A percentile compares a stretch with the other conserved stretches of the same genome.
These are phyloP conservation scores for Tritrichomonas foetus DNA, from an alignment of 208 protist genomes.

Conservation along the genomic window DNA sequence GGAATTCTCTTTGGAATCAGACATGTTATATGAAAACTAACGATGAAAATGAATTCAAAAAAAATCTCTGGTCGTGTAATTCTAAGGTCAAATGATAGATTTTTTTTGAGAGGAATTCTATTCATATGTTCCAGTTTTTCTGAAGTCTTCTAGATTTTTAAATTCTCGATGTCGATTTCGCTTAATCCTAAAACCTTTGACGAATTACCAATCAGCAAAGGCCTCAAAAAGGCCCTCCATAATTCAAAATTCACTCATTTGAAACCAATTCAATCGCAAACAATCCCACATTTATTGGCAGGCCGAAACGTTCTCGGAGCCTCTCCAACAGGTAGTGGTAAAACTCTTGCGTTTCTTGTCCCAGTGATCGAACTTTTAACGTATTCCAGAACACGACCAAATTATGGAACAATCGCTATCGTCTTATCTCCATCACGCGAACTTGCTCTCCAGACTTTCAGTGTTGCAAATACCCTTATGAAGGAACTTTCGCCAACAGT, in stretches of 20 bases:
- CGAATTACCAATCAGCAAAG: conserved; percentile 23
- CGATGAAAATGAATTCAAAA: too few species aligned
- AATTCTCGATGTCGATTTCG: background rate
- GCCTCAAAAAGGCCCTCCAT: background rate
- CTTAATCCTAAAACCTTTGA: background rate
- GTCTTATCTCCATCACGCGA: conserved; percentile 95
- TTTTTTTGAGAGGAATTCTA: too few species aligned
- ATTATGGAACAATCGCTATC: conserved; percentile 87
- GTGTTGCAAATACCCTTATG: conserved; percentile 78
- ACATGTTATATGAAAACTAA: too few species aligned
- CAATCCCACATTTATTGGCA: conserved; percentile 79
- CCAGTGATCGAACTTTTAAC: conserved; percentile 82
- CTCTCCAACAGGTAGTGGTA: conserved; percentile 92
- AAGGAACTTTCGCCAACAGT: conserved; percentile 63
- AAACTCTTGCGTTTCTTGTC: conserved; percentile 95
- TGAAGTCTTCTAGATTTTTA: too few species aligned
- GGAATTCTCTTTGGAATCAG: too few species aligned
- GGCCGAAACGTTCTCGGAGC: conserved; percentile 94
- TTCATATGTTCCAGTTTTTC: too few species aligned
- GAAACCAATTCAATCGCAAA: conserved; percentile 87
- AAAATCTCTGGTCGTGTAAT: too few species aligned
- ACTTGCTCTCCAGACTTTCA: conserved; percentile 95
- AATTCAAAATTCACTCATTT: conserved; percentile 75
- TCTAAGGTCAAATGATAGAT: too few species aligned
- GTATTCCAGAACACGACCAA: conserved; percentile 70